A percentile compares a stretch with the other conserved stretches of the same genome.
Conservation (phyloP, 192 early-diverging fungal species). For the Coemansia sp. region DNA sequence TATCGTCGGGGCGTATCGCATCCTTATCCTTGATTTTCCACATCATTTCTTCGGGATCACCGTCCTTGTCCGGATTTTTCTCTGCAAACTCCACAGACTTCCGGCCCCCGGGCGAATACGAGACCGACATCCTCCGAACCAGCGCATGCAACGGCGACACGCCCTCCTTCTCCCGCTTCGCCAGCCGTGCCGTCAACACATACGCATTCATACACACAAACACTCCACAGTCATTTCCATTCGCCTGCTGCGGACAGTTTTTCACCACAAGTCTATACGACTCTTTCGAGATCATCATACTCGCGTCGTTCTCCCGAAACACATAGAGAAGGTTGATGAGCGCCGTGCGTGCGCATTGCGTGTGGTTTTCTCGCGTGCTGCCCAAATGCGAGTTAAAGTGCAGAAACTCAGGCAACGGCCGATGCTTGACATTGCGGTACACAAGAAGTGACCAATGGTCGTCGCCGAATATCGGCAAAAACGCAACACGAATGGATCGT, state of each 20-base stretch:
- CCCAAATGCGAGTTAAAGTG: conserved; percentile 52
- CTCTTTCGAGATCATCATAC: conserved; percentile 44
- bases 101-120: conserved; percentile 4
- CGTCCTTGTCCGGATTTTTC: conserved; percentile 15
- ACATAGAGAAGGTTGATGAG: conserved; percentile 50
- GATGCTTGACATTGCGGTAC: conserved; percentile 25
- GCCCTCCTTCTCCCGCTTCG: conserved; percentile 4
- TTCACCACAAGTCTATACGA: conserved; percentile 49
- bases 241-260: conserved; percentile 49
- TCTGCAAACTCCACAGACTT: conserved; percentile 15
- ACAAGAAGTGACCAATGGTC: conserved; percentile 51
- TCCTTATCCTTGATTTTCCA: conserved; percentile 55
- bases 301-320: conserved; percentile 42
- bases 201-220: conserved; percentile 51
- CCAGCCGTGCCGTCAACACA: conserved; percentile 29
- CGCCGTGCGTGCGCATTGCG: conserved; percentile 43
- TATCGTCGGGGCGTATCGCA: conserved; percentile 27
- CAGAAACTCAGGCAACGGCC: conserved; percentile 40
- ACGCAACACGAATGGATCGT: conserved; percentile 35
- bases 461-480: conserved; percentile 52
- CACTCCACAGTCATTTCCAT: conserved; percentile 49
- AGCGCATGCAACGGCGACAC: conserved; percentile 18
- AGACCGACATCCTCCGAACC: conserved; percentile 19
- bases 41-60: conserved; percentile 14
- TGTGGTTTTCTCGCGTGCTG: conserved; percentile 49